Base-by-base conservation (phyloP, 2,329 filamentous ascomycete genomes). In the Ceratocystis ficicola region DNA sequence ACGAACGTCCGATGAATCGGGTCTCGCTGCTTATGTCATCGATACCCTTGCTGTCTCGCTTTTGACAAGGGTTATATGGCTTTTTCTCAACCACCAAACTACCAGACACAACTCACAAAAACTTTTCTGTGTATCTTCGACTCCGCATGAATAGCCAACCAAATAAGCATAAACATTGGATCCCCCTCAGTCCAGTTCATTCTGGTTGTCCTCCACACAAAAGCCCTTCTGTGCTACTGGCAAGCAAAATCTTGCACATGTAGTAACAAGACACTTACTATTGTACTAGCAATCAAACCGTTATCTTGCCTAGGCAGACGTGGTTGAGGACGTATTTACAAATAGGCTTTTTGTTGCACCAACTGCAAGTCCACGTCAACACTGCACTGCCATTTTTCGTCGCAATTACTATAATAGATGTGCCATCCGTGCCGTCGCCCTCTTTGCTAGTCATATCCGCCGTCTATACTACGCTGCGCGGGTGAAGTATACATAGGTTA, bases 1-100 rank as follows among this genome's bases (percentile, higher is more conserved):
- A 55, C 20, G 25, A 22, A 22, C 22, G n/a, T 22, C n/a, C n/a
- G 48, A 12, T 10, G 3, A 4, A 32, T 30, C 12, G 48, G 22
- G 10, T 17, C 52, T 30, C 20, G 22, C 22, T 57, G 52, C 25
- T 57, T 57, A 57, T 57, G 52, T 57, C 52, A 57, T 17, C 52
- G 12, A 30, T 15, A 50, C 48, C 48, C 48, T 50, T 50, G 48
- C 48, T 25, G 2, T 50, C 48, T 50, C 52, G 28, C 22, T n/a
- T 30, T 5, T 57, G 52, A 28, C 52, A 57, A 57, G 52, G 52
- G 52, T 57, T 57, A 57, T 25, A 57, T 57, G 4, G 50, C 10
- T 17, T 28, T 55, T 55, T 22, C 6, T n/a, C 17, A 20, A 10
- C 25, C 25, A 5, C 30, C 8, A 25, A 55, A 25, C 20, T 22